Percentiles rank a stretch among this genome's conserved stretches.
phyloP scores from a whole-genome alignment of 768 basidiomycete genomes.

The Amanita polypyramis region DNA sequence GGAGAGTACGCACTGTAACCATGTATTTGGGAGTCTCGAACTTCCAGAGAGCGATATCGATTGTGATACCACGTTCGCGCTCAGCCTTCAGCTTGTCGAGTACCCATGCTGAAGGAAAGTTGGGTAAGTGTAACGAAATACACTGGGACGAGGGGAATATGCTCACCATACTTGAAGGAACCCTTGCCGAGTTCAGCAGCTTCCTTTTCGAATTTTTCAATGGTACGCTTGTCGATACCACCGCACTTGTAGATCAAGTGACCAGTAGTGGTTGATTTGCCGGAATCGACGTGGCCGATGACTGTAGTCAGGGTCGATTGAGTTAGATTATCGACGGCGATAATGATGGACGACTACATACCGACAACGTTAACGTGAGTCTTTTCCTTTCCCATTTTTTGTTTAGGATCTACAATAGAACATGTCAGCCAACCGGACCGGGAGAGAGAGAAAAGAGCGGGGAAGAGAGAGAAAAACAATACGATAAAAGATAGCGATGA shows the following conservation, averaged over 20 bases:
- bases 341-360: conserved; percentile 32
- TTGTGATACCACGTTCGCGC: conserved; percentile 99
- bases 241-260: conserved; percentile 99
- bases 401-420: not conserved
- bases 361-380: conserved; percentile 96
- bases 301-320: conserved; percentile 37
- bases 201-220: conserved; percentile 99
- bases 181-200: conserved; percentile 99
- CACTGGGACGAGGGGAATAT: conserved; percentile 4
- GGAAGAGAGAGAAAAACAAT: conserved; percentile 12
- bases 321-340: conserved; percentile 12
- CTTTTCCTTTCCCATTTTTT: conserved; percentile 96
- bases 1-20: conserved; percentile 62
- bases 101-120: conserved; percentile 74
- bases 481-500: conserved; percentile 11
- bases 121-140: conserved; percentile 15
- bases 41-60: conserved; percentile 99
- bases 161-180: conserved; percentile 92
- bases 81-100: conserved; percentile 99
- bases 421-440: not conserved
- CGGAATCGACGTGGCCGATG: conserved; percentile 99
- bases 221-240: conserved; percentile 99
- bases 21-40: conserved; percentile 98
- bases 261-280: conserved; percentile 99
- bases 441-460: conserved; percentile 13